phyloP scores from a whole-genome alignment of 441 rosid genomes.

The Kokia cookei region DNA sequence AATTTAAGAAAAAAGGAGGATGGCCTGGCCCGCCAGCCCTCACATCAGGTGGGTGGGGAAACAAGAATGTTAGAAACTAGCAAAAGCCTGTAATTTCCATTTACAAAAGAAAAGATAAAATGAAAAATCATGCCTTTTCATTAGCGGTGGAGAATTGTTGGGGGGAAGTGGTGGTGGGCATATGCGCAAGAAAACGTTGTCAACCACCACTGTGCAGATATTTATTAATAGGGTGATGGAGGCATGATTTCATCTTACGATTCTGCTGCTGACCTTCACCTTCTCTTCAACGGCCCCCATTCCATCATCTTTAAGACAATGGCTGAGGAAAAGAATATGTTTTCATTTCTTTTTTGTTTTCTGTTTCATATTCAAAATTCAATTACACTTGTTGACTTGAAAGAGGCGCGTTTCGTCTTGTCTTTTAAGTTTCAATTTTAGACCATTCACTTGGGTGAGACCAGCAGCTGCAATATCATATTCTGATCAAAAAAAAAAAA shows the following conservation, averaged over 20 bases:
- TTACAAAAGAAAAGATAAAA: no score
- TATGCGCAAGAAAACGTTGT: background rate
- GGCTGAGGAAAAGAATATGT: background rate
- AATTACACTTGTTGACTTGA: no score
- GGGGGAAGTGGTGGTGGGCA: background rate
- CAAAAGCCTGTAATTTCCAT: background rate
- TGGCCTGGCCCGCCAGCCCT: background rate
- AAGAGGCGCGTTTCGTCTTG: no score
- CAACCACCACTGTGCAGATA: constrained; percentile 7
- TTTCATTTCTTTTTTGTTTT: no score
- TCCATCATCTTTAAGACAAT: background rate
- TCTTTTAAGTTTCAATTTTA: background rate
- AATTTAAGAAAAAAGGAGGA: background rate
- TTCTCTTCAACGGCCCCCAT: background rate
- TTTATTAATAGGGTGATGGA: background rate
- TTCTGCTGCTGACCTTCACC: constrained; percentile 9
- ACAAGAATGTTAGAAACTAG: background rate
- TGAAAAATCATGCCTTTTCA: no score
- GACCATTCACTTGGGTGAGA: background rate
- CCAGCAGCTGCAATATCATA: background rate
- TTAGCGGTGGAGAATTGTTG: constrained; percentile 21
- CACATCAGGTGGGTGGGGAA: constrained; percentile 4
- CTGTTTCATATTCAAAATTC: no score
- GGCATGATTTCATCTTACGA: constrained; percentile 4
- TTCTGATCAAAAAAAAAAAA: background rate